Percentiles rank a stretch among this genome's conserved stretches.
These are phyloP conservation scores for Rhamnella rubrinervis DNA, from an alignment of 331 rosid species.

Conservation along the genomic window DNA sequence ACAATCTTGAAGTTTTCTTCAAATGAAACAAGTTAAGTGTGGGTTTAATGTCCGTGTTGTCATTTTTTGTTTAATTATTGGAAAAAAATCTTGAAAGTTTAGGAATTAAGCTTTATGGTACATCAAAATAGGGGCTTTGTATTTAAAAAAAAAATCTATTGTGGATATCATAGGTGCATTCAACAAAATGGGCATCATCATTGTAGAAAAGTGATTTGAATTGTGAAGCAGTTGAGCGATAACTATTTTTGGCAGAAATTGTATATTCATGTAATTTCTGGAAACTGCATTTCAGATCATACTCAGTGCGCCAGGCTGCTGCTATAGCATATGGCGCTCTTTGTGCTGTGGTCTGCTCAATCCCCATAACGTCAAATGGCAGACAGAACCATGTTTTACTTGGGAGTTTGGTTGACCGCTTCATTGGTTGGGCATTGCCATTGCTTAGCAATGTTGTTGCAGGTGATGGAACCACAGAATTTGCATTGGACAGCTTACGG, in stretches of 20 bases:
- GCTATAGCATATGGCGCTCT: conserved; percentile 82
- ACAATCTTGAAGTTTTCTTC: not conserved
- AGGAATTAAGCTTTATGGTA: not conserved
- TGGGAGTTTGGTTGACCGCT: conserved; percentile 74
- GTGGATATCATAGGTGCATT: not conserved
- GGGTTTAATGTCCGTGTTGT: not conserved
- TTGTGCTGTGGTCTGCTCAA: conserved; percentile 67
- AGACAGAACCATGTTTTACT: conserved; percentile 79
- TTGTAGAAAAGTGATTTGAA: not conserved
- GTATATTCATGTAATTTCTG: conserved; percentile 9
- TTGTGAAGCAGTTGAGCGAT: not conserved
- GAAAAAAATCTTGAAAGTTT: not conserved
- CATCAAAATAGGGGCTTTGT: not conserved
- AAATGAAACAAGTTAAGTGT: not conserved
- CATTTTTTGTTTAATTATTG: conserved; percentile 3
- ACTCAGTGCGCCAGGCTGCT: conserved; percentile 70
- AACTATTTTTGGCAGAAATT: not conserved
- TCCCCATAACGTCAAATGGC: conserved; percentile 54
- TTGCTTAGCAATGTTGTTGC: conserved; percentile 53
- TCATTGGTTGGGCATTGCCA: conserved; percentile 90
- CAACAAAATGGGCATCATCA: not conserved
- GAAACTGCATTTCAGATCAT: conserved; percentile 43
- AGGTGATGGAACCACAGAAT: conserved; percentile 56
- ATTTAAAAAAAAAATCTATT: too few relatives aligned
- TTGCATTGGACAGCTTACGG: conserved; percentile 77